phyloP scores from a whole-genome alignment of 306 rosid genomes.

The Hippophae tibetana region DNA sequence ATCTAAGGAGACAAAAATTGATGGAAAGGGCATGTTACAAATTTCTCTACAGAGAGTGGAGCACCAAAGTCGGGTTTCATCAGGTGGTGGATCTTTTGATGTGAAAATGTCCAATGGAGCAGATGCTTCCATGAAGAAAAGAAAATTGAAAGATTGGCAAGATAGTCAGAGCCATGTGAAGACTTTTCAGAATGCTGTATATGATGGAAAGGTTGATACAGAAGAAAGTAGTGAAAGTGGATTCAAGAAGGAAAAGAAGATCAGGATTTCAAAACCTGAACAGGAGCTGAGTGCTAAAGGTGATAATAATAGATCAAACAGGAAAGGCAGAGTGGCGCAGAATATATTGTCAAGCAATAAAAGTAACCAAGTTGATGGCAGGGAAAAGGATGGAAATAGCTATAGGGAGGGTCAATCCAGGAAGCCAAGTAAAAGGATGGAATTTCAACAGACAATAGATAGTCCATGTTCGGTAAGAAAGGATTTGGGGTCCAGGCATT shows the following conservation, averaged over 20 bases:
- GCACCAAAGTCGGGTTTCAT: constrained; percentile 30
- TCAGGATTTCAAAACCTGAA: constrained; percentile 21
- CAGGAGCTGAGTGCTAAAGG: constrained; percentile 18
- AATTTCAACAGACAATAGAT: constrained; percentile 26
- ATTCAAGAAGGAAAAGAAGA: constrained; percentile 39
- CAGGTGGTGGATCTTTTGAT: constrained; percentile 30
- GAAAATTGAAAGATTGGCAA: constrained; percentile 41
- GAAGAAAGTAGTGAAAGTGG: constrained; percentile 39
- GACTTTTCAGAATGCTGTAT: constrained; percentile 17
- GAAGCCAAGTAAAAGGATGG: constrained; percentile 28
- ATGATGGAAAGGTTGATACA: constrained; percentile 24
- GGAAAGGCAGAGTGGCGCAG: constrained; percentile 26
- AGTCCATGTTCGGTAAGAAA: constrained; percentile 33
- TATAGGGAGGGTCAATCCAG: constrained; percentile 24
- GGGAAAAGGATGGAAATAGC: constrained; percentile 22
- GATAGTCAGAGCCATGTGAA: constrained; percentile 31
- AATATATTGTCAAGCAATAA: constrained; percentile 22
- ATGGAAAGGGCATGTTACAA: constrained; percentile 22
- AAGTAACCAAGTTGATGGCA: constrained; percentile 17
- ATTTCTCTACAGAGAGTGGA: constrained; percentile 32
- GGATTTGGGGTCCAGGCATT: constrained; percentile 31
- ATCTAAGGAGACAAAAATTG: constrained; percentile 20
- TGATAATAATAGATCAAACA: constrained; percentile 32
- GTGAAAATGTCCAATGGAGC: constrained; percentile 12
- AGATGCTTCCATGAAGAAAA: constrained; percentile 38